These are phyloP conservation scores for Colletotrichum lupini DNA, from an alignment of 2,329 filamentous ascomycete genomes.

Conservation along the genomic window DNA sequence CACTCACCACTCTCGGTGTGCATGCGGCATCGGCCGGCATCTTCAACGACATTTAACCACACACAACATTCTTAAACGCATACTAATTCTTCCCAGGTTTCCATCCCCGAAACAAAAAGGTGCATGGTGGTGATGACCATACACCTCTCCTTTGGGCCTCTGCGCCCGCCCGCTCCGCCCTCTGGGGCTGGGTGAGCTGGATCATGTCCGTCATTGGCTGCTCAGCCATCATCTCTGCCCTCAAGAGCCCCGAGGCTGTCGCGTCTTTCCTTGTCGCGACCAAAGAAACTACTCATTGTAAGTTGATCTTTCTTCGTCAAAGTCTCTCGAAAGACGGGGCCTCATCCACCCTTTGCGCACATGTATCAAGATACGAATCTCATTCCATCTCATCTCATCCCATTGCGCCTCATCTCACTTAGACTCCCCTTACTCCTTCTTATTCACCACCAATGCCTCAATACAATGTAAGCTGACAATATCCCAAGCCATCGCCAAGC, in stretches of 20 bases:
- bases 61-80: neutral
- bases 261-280: conserved; percentile 23
- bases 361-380: neutral
- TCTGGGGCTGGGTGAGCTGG: conserved; percentile 55
- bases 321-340: too few relatives aligned
- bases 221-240: conserved; percentile 43
- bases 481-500: conserved; percentile 7
- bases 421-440: neutral
- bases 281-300: conserved; percentile 12
- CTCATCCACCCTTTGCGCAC: conserved; percentile 7
- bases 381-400: neutral
- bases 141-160: conserved; percentile 43
- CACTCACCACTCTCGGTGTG: conserved; percentile 3
- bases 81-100: neutral
- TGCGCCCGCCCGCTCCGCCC: conserved; percentile 41
- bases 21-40: neutral
- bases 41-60: neutral
- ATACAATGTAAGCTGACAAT: neutral
- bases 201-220: conserved; percentile 53
- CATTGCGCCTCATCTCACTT: neutral
- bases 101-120: conserved; percentile 35
- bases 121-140: conserved; percentile 54
- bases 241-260: conserved; percentile 35
- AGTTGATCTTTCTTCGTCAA: conserved; percentile 28
- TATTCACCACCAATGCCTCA: neutral